Conservation (phyloP, 2,329 filamentous ascomycete genomes). For the Tolypocladium inflatum region DNA sequence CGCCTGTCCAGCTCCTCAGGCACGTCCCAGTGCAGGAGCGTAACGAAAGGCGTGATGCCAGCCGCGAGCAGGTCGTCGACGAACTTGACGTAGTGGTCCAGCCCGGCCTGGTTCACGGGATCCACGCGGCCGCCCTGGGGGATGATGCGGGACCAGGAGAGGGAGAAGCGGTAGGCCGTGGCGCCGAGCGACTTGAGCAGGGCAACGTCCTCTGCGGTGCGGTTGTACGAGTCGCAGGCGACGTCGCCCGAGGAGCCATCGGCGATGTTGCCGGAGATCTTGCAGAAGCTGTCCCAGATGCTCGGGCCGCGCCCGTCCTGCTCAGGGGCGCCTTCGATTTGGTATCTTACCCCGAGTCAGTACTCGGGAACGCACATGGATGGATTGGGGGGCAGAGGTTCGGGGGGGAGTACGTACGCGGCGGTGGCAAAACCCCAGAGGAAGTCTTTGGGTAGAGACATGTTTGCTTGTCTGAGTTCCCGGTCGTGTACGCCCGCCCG, state of each 20-base stretch:
- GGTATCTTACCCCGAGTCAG: not conserved
- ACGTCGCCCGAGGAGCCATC: not conserved
- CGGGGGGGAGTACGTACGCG: conserved; percentile 17
- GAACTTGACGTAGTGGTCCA: not conserved
- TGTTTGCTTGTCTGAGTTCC: conserved; percentile 17
- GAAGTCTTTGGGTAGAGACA: conserved; percentile 60
- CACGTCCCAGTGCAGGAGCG: not conserved
- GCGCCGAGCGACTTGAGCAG: not conserved
- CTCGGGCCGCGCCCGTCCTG: not conserved
- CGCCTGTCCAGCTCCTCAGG: not conserved
- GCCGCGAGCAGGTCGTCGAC: not conserved
- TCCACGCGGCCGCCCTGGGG: not conserved
- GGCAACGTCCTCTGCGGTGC: not conserved
- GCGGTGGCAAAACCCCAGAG: conserved; percentile 75
- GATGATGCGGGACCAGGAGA: not conserved
- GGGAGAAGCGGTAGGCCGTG: not conserved
- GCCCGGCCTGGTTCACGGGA: not conserved
- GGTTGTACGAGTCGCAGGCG: not conserved
- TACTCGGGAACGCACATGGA: not conserved
- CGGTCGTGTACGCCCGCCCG: not conserved
- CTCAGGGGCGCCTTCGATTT: not conserved
- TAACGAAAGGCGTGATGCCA: not conserved
- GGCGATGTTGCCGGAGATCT: not conserved
- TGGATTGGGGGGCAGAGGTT: not conserved
- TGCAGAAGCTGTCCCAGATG: not conserved